Base-by-base conservation (phyloP, 768 basidiomycete genomes). In the Boletus patriciae region DNA sequence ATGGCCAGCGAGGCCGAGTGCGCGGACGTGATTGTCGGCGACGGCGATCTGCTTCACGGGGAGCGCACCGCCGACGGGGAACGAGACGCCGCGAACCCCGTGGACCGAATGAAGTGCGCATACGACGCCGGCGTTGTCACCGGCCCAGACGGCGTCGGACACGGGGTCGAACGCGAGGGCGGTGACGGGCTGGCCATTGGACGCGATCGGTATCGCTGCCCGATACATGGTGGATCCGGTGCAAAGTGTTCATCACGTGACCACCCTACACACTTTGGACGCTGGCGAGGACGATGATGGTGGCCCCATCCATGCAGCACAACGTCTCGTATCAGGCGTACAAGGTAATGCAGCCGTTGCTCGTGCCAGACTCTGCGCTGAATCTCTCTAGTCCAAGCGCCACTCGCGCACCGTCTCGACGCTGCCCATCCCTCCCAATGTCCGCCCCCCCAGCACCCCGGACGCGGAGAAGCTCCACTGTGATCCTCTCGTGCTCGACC, bases 61-160 rank as follows among this genome's bases (percentile, higher is more conserved):
- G 42, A 83, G 75, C n/a, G 69, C 73, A 3, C 84, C 84, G 12
- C 90, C 88, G 34, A 88, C 86, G 27, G 80, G 86, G 68, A 89
- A 94, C 21, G 80, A 81, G 34, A 91, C 87, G 4, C 90, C 89
- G 47, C 85, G 83, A 45, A 83, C 66, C 15, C 85, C 87, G 46
- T 78, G 80, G 31, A 80, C 70, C 41, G 84, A 79, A 73, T 90
- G 85, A 68, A 86, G 82, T 2, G 89, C 87, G 40, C 79, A 70
- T 58, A 97, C 80, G 54, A 77, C 76, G 4, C 96, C 95, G 29
- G 82, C 74, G 55, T 85, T 83, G 10, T 83, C 79, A 31, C 94
- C 95, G 46, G 87, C 77, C 94, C 94, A 97, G 36, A 99, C 76
- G 7, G 88, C 83, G 70, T 98, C 94, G 0, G 92, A 91, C 21